These are phyloP conservation scores for Suhomyces kilbournensis DNA, from an alignment of 805 yeast species.

Conservation along the genomic window DNA sequence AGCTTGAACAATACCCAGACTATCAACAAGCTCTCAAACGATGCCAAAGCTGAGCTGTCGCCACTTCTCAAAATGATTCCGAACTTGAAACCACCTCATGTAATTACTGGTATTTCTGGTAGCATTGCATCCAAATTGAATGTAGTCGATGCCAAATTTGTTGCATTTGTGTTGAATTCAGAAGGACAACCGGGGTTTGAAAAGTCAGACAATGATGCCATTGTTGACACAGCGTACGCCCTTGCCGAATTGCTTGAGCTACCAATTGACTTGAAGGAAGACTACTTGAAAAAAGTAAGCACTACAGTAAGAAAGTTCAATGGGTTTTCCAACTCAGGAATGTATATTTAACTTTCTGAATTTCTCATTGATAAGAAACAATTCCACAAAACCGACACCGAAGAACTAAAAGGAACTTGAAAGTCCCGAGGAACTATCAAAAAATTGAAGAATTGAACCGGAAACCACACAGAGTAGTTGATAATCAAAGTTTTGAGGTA, in stretches of 20 bases:
- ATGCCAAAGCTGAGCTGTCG: constrained; percentile 4
- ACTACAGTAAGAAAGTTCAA: constrained; percentile 20
- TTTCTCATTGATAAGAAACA: constrained; percentile 84
- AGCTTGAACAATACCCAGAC: constrained; percentile 29
- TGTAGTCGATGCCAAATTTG: constrained; percentile 2
- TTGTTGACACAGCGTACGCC: constrained; percentile 29
- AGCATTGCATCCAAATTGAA: constrained; percentile 30
- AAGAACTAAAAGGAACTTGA: constrained; percentile 91
- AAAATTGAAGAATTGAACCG: constrained; percentile 75
- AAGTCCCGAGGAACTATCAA: constrained; percentile 63
- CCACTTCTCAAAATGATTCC: constrained; percentile 15
- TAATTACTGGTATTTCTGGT: constrained; percentile 58
- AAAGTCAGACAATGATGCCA: constrained; percentile 44
- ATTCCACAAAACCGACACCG: constrained; percentile 88
- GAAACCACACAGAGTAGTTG: constrained; percentile 77
- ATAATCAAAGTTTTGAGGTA: constrained; percentile 65
- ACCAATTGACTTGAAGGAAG: constrained; percentile 2
- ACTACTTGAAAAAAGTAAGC: constrained; percentile 16
- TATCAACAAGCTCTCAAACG: constrained; percentile 20
- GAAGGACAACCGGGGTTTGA: constrained; percentile 65
- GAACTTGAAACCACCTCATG: constrained; percentile 56
- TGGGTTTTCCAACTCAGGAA: constrained; percentile 23
- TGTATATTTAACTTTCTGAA: constrained; percentile 25
- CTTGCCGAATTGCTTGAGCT: constrained; percentile 6
- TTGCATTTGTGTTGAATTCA: constrained; percentile 43